phyloP scores from a whole-genome alignment of 768 basidiomycete genomes.

The Panus rudis region DNA sequence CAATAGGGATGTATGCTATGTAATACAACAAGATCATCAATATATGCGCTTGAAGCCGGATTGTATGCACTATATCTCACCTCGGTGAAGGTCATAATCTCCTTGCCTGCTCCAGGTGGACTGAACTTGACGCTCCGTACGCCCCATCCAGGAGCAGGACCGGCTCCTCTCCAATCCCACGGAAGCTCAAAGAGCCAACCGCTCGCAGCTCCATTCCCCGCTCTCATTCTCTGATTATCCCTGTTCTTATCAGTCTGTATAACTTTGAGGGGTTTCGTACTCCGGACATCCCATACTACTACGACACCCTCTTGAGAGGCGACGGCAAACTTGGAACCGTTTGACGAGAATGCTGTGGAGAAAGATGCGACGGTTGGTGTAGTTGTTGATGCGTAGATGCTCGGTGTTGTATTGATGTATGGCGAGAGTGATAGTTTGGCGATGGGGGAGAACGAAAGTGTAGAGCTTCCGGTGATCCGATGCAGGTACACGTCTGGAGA shows the following conservation, averaged over 20 bases:
- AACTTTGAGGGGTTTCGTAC: constrained; percentile 60
- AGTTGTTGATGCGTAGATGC: constrained; percentile 10
- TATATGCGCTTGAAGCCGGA: not conserved
- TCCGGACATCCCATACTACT: constrained; percentile 79
- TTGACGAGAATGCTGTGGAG: constrained; percentile 69
- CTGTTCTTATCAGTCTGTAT: constrained; percentile 48
- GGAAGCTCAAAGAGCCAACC: constrained; percentile 58
- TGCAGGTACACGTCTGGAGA: constrained; percentile 82
- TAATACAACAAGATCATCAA: not conserved
- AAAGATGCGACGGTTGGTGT: constrained; percentile 60
- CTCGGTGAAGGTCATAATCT: constrained; percentile 88
- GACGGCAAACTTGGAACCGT: constrained; percentile 75
- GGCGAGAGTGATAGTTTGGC: constrained; percentile 61
- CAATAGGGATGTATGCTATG: constrained; percentile 71
- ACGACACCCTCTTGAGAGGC: constrained; percentile 78
- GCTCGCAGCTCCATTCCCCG: constrained; percentile 33
- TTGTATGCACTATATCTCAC: constrained; percentile 31
- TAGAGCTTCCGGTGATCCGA: constrained; percentile 59
- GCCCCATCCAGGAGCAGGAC: constrained; percentile 72
- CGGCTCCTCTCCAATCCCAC: constrained; percentile 55
- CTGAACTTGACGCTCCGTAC: constrained; percentile 84
- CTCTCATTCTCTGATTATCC: constrained; percentile 14
- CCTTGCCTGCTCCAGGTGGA: constrained; percentile 52
- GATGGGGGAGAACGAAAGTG: constrained; percentile 58
- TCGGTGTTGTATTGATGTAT: constrained; percentile 26